Percentiles rank a stretch among this genome's conserved stretches.
These are phyloP conservation scores for Cryptococcus maquisensis DNA, from an alignment of 1,284 basidiomycete genomes.

Conservation along the genomic window DNA sequence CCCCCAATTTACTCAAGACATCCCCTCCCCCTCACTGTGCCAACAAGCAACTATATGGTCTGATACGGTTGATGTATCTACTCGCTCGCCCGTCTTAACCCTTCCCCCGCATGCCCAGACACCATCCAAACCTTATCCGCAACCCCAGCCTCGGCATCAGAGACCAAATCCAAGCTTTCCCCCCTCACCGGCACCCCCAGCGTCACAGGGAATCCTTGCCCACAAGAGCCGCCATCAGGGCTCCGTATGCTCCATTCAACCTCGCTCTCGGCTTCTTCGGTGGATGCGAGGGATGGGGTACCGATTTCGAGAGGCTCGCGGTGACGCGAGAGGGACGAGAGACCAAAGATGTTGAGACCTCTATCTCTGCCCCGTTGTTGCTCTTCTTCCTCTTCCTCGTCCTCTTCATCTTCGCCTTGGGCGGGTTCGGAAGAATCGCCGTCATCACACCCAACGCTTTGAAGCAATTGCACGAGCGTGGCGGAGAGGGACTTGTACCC, in stretches of 20 bases:
- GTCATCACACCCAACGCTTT: conserved; percentile 15
- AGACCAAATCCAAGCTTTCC: not conserved
- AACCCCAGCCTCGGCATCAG: no score
- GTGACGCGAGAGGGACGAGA: not conserved
- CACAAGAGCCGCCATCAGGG: conserved; percentile 2
- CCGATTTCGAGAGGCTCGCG: conserved; percentile 4
- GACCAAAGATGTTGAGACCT: conserved; percentile 1
- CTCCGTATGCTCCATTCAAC: conserved; percentile 16
- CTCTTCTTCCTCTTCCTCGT: conserved; percentile 1
- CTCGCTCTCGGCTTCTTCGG: conserved; percentile 21
- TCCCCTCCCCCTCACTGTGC: no score
- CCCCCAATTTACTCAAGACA: no score
- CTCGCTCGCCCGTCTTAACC: no score
- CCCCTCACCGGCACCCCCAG: not conserved
- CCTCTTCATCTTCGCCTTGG: conserved; percentile 3
- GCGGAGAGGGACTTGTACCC: conserved; percentile 43
- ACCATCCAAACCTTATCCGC: no score
- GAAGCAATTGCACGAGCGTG: conserved; percentile 32
- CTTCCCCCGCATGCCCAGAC: no score
- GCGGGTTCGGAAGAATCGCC: not conserved
- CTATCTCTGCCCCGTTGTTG: not conserved
- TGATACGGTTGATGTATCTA: no score
- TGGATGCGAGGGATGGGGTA: conserved; percentile 21
- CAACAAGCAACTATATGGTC: no score
- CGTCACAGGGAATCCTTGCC: no score